These are phyloP conservation scores for Blastobotrys americana DNA, from an alignment of 805 yeast species.

Conservation along the genomic window DNA sequence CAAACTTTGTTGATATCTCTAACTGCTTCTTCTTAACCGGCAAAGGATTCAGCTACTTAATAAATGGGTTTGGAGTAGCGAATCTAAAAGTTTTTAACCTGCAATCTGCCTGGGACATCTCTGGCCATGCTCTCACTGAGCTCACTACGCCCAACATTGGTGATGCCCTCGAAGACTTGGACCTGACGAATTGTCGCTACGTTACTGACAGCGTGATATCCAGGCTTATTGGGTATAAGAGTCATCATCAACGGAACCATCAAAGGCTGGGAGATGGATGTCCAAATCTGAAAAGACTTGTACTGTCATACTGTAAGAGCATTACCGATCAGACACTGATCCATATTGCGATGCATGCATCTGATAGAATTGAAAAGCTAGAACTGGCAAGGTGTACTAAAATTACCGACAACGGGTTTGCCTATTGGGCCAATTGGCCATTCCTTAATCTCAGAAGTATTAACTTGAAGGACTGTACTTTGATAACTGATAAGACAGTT, in stretches of 20 bases:
- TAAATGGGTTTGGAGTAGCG: slow-evolving; percentile 67
- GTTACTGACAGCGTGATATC: slow-evolving; percentile 66
- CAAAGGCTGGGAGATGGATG: too few species aligned
- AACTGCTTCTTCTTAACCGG: slow-evolving; percentile 75
- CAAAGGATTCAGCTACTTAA: slow-evolving; percentile 62
- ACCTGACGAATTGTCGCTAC: slow-evolving; percentile 64
- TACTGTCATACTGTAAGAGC: slow-evolving; percentile 69
- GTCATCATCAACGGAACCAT: too few species aligned
- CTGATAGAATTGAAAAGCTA: slow-evolving; percentile 45
- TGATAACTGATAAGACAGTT: slow-evolving; percentile 58
- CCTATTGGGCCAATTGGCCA: slow-evolving; percentile 48
- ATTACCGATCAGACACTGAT: slow-evolving; percentile 62
- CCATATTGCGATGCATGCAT: slow-evolving; percentile 55
- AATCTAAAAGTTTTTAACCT: slow-evolving; percentile 47
- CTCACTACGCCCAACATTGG: slow-evolving; percentile 61
- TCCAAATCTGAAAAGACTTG: slow-evolving; percentile 44
- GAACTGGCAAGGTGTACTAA: slow-evolving; percentile 71
- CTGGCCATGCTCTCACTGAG: slow-evolving; percentile 79
- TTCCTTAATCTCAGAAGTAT: slow-evolving; percentile 49
- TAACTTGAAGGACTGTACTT: slow-evolving; percentile 65
- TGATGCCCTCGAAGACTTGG: slow-evolving; percentile 48
- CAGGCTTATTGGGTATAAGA: slow-evolving; percentile 46
- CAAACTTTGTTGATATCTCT: slow-evolving; percentile 52
- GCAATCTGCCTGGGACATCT: slow-evolving; percentile 69
- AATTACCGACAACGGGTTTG: slow-evolving; percentile 67